A percentile compares a stretch with the other conserved stretches of the same genome.
phyloP scores from a whole-genome alignment of 139 green algal species.

The Parachlorella kessleri region DNA sequence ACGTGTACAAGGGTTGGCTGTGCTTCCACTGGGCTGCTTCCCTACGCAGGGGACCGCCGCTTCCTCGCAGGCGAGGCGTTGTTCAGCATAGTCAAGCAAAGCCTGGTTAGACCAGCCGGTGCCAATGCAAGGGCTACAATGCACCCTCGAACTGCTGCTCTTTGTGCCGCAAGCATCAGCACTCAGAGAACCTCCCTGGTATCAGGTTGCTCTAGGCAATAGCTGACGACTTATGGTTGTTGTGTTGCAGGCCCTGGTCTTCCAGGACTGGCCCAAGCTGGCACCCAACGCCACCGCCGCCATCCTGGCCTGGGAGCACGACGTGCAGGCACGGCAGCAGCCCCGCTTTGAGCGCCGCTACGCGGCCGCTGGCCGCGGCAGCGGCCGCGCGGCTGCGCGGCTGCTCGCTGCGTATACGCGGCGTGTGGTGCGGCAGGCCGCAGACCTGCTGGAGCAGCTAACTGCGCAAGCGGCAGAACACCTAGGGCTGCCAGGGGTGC shows the following conservation, averaged over 20 bases:
- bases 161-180: too few species aligned
- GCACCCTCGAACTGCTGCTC: too few species aligned
- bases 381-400: neutral
- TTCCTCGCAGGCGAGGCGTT: too few species aligned
- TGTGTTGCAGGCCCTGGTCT: slow-evolving; percentile 23
- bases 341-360: slow-evolving; percentile 6
- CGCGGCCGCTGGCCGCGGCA: neutral
- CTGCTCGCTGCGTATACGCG: neutral
- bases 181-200: neutral
- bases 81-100: too few species aligned
- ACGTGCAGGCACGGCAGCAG: neutral
- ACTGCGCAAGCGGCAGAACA: neutral
- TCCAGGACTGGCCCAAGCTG: slow-evolving; percentile 23
- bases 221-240: neutral
- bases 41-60: neutral
- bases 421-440: neutral
- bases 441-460: slow-evolving; percentile 6
- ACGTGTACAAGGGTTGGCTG: too few species aligned
- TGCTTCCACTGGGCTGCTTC: neutral
- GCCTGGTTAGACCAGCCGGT: too few species aligned
- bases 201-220: neutral
- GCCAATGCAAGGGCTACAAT: too few species aligned
- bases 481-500: slow-evolving; percentile 14
- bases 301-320: neutral
- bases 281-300: neutral